Base-by-base conservation (phyloP, 148 eudicot species). In the Drosera capensis region DNA sequence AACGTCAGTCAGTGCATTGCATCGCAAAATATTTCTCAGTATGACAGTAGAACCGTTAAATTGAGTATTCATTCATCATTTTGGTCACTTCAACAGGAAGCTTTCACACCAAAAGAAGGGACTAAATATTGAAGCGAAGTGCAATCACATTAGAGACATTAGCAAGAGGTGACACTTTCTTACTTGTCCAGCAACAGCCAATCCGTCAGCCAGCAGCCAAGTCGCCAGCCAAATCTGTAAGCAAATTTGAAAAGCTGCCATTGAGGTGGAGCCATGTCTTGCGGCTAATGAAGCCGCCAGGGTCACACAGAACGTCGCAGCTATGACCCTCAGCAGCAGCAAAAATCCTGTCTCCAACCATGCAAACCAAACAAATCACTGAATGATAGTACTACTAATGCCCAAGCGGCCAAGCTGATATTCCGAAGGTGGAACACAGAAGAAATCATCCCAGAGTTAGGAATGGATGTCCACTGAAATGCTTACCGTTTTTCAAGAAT, bases 241-340 rank as follows among this genome's bases (percentile, higher is more conserved):
- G 70, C 93, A 82, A 26, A 82, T 63, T 45, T 78, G 93, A 49
- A 82, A 82, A 3, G 93, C 93, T 25, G 93, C 93, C 93, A 82
- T 82, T 15, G 67, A 40, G 20, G 74, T 74, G 23, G 93, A 39
- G 9, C 93, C 93, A 11, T 50, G 67, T n/a, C 77, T 64, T 54
- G 86, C 86, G 41, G 86, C 82, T 77, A 78, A 45, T 18, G 94
- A 82, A 4, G 94, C 86, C 16, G 94, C 68, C 46, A 82, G 46
- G 22, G 94, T 82, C 19, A 78, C 80, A 54, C 94, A 82, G 43
- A 71, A 75, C 42, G 86, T 75, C 19, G 63, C 86, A n/a, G 94
- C 82, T 46, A 75, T 70, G 22, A 82, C 94, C 53, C 94, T 70
- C 80, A 75, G 57, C 36, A 82, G 29, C 40, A 85, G 47, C 34